Percentiles rank a stretch among this genome's conserved stretches.
Evolutionary conservation across 169 alveolate species (phyloP).

Genomic region (Plasmodium falciparum): DNA sequence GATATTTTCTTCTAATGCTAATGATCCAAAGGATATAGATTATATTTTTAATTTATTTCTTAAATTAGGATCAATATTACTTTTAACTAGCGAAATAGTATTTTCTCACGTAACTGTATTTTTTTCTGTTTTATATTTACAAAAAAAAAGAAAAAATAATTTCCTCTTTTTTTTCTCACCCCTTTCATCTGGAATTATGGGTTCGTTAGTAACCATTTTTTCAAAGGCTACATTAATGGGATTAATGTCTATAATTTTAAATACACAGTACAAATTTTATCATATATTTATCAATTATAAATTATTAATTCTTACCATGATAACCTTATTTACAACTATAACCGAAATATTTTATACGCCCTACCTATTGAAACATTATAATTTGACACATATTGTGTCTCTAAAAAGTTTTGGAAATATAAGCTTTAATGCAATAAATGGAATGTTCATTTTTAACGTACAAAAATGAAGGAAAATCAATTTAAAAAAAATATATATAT

Average conservation of each 20-base stretch:
- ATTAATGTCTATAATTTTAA: slow-evolving; percentile 32
- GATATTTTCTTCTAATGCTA: slow-evolving; percentile 7
- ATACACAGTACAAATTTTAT: slow-evolving; percentile 3
- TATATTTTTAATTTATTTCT: slow-evolving; percentile 21
- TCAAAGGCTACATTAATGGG: slow-evolving; percentile 39
- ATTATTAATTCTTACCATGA: background rate
- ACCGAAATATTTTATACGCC: slow-evolving; percentile 31
- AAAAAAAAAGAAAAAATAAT: slow-evolving; percentile 1
- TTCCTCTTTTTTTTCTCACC: slow-evolving; percentile 33
- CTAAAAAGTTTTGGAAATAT: slow-evolving; percentile 37
- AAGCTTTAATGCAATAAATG: slow-evolving; percentile 29
- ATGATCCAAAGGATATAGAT: slow-evolving; percentile 14
- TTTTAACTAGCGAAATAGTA: slow-evolving; percentile 14
- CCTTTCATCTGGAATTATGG: slow-evolving; percentile 36
- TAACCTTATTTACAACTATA: slow-evolving; percentile 6
- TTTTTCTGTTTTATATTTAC: slow-evolving; percentile 9
- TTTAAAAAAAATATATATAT: no score
- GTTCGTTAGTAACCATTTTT: slow-evolving; percentile 30
- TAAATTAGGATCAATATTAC: slow-evolving; percentile 13
- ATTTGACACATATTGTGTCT: slow-evolving; percentile 32
- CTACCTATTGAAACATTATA: slow-evolving; percentile 20
- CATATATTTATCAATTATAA: slow-evolving; percentile 19
- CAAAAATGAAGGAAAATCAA: background rate
- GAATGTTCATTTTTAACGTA: slow-evolving; percentile 42
- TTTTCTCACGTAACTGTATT: slow-evolving; percentile 5